Conservation (phyloP, 805 yeast genomes). For the Blastobotrys muscicola region DNA sequence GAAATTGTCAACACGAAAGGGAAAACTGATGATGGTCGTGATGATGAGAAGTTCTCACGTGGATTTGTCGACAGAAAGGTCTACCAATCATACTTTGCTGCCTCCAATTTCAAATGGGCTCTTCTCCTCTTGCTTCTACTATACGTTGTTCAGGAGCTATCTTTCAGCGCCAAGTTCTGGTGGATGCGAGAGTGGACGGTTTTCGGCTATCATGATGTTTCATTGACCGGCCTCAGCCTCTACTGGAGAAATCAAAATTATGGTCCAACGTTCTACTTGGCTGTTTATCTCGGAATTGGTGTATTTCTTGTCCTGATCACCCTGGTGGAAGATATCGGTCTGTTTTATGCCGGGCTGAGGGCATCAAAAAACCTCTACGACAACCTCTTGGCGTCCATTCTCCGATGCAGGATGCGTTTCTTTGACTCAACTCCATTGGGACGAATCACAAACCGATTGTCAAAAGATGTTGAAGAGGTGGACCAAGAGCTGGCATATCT, state of each 20-base stretch:
- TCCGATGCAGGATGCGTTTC: constrained; percentile 75
- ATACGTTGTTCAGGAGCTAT: constrained; percentile 47
- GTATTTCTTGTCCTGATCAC: constrained; percentile 46
- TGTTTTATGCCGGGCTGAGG: constrained; percentile 56
- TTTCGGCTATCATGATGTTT: neutral
- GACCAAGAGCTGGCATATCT: constrained; percentile 85
- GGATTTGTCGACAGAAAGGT: constrained; percentile 44
- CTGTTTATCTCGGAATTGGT: constrained; percentile 63
- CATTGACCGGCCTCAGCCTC: constrained; percentile 40
- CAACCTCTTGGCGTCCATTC: constrained; percentile 51
- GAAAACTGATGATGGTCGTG: constrained; percentile 32
- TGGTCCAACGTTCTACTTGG: constrained; percentile 43
- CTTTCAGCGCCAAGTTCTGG: constrained; percentile 67
- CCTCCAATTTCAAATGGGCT: constrained; percentile 54
- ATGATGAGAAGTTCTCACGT: constrained; percentile 20
- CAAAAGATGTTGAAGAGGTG: constrained; percentile 85
- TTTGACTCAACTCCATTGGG: constrained; percentile 96
- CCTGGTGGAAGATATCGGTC: constrained; percentile 46
- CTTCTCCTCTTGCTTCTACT: constrained; percentile 39
- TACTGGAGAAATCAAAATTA: constrained; percentile 31
- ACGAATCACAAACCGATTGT: constrained; percentile 89
- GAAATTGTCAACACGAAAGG: constrained; percentile 84
- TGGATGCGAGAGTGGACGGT: constrained; percentile 82
- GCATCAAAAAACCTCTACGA: constrained; percentile 73
- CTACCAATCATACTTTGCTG: constrained; percentile 53